These are phyloP conservation scores for Misopates orontium DNA, from an alignment of 257 asterid species.

Conservation along the genomic window DNA sequence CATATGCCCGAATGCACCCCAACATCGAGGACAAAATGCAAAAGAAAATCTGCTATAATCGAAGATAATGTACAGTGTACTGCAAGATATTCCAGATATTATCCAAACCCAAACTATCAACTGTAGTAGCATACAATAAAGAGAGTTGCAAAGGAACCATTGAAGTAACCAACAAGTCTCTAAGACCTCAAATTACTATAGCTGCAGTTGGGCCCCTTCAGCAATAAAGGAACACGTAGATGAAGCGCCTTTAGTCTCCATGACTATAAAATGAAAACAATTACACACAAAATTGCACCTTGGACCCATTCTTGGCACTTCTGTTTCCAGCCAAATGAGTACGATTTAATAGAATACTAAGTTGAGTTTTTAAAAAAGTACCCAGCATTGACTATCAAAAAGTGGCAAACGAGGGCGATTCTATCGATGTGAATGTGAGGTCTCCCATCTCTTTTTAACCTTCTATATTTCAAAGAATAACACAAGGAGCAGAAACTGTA, in stretches of 20 bases:
- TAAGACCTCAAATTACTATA: not conserved
- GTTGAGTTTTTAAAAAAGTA: not conserved
- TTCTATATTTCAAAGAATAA: slow-evolving; percentile 17
- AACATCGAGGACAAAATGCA: slow-evolving; percentile 1
- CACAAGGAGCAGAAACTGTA: slow-evolving; percentile 9
- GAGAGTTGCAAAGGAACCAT: too few relatives aligned
- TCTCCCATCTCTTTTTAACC: slow-evolving; percentile 13
- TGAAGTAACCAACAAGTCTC: too few relatives aligned
- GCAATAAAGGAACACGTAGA: not conserved
- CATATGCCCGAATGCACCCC: slow-evolving; percentile 15
- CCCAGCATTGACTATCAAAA: not conserved
- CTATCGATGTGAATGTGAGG: slow-evolving; percentile 16
- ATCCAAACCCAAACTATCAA: too few relatives aligned
- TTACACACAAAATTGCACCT: slow-evolving; percentile 10
- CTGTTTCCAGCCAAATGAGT: slow-evolving; percentile 6
- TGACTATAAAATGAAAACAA: not conserved
- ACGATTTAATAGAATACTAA: not conserved
- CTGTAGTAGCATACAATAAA: too few relatives aligned
- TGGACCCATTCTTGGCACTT: not conserved
- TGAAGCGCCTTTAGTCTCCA: not conserved
- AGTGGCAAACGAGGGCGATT: not conserved
- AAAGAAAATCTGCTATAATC: slow-evolving; percentile 3
- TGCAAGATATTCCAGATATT: slow-evolving; percentile 8
- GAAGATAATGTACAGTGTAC: slow-evolving; percentile 1
- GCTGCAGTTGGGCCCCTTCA: slow-evolving; percentile 13